Evolutionary conservation across 441 rosid species (phyloP), one percentile per base, ranked within the genome.

Genomic region (Syzygium malaccense): DNA sequence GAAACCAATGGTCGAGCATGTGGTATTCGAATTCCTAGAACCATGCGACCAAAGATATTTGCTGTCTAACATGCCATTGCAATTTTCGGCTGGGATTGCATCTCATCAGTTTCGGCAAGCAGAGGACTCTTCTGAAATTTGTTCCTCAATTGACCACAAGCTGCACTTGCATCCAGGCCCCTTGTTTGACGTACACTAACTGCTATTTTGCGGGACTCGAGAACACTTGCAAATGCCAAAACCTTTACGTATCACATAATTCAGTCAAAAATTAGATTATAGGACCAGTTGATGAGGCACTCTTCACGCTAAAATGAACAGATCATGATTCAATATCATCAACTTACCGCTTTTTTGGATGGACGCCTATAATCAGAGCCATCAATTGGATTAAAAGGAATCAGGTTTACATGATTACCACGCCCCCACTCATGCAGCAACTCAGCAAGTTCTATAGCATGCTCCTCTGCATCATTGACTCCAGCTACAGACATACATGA

Each of bases 121-220:
- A 96, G 54, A 89, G 99, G 99, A 86, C 89, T 95, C 93, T 96
- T 97, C 93, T 97, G 99, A 91, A 95, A 96, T 89, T 96, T 91
- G 89, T 96, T 97, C 91, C 97, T 95, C 89, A 98, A 96, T 91
- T 98, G 99, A 90, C 99, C 99, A 90, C 99, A 97, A 78, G 99
- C 99, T 68, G 99, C 99, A 90, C 95, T 95, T 6, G 99, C 99
- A 88, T 97, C 99, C 89, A 96, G 94, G 85, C 99, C 99, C 91
- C 99, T 92, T 85, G 99, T 94, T 91, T 95, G 96, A 19, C 99
- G 98, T 83, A 94, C 88, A 60, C 98, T 95, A 55, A 91, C 97
- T 56, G 98, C 92, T 92, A 98, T 87, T 91, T 96, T 97, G 57
- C 92, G 95, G 26, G 98, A 94, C 91, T 97, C 99, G 84, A 96